Evolutionary conservation across 169 alveolate genomes (phyloP).

Genomic region (Cryptosporidium canis): DNA sequence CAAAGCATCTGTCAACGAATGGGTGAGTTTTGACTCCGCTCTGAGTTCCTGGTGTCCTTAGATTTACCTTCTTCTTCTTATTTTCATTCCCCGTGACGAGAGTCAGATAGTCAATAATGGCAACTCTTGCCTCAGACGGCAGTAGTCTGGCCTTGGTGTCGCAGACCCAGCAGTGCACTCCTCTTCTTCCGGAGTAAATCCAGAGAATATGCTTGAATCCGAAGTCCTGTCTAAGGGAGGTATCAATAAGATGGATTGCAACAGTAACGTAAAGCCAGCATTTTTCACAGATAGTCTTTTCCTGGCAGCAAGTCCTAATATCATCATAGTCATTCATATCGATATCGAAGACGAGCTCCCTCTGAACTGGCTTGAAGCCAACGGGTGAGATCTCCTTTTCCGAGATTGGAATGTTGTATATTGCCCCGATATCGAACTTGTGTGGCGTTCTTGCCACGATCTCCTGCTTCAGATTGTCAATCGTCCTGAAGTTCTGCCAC

Average conservation of each 20-base stretch:
- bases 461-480: slow-evolving; percentile 79
- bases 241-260: slow-evolving; percentile 83
- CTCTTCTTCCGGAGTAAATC: slow-evolving; percentile 99
- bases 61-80: slow-evolving; percentile 78
- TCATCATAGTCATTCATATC: slow-evolving; percentile 99
- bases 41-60: slow-evolving; percentile 15
- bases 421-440: slow-evolving; percentile 94
- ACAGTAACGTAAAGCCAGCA: slow-evolving; percentile 93
- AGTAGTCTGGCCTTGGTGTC: slow-evolving; percentile 82
- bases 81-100: slow-evolving; percentile 78
- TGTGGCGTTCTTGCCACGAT: slow-evolving; percentile 80
- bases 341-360: slow-evolving; percentile 96
- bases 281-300: slow-evolving; percentile 92
- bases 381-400: slow-evolving; percentile 76
- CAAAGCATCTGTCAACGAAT: slow-evolving; percentile 23
- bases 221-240: slow-evolving; percentile 91
- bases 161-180: slow-evolving; percentile 99
- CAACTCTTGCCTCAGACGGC: slow-evolving; percentile 80
- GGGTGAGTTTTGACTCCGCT: slow-evolving; percentile 9
- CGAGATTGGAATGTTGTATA: slow-evolving; percentile 87
- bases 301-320: slow-evolving; percentile 97
- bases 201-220: slow-evolving; percentile 92
- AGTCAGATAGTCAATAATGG: slow-evolving; percentile 82
- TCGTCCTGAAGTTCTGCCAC: slow-evolving; percentile 80
- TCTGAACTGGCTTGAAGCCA: slow-evolving; percentile 61